These are phyloP conservation scores for Brettanomyces sp. DNA, from an alignment of 805 yeast genomes.

Conservation along the genomic window DNA sequence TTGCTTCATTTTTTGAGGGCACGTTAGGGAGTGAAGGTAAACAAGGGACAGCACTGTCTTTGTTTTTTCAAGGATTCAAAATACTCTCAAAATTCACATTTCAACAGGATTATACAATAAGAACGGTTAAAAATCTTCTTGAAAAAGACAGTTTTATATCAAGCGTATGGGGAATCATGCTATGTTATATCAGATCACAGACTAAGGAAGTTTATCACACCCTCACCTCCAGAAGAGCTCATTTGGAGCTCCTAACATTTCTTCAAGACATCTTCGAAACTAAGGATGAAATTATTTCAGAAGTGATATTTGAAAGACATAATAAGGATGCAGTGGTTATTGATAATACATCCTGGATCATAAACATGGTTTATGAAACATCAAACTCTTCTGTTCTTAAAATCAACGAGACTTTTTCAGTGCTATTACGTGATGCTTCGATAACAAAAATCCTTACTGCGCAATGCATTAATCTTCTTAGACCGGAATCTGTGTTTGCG, in stretches of 20 bases:
- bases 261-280: neutral
- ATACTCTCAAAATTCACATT: neutral
- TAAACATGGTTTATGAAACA: neutral
- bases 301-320: neutral
- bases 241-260: neutral
- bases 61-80: neutral
- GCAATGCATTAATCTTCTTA: neutral
- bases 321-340: neutral
- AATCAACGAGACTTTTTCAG: neutral
- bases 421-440: neutral
- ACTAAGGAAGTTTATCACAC: neutral
- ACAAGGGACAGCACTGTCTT: neutral
- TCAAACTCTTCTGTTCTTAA: neutral
- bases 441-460: neutral
- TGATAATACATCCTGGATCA: neutral
- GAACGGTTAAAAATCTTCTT: neutral
- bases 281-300: neutral
- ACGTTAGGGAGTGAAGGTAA: neutral
- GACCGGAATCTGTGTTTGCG: neutral
- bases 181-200: neutral
- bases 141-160: neutral
- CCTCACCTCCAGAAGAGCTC: neutral
- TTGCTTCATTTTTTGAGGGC: neutral
- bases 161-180: neutral
- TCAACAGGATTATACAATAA: neutral